Conservation (phyloP, 164 flowering plant species). For the Saururus chinensis region DNA sequence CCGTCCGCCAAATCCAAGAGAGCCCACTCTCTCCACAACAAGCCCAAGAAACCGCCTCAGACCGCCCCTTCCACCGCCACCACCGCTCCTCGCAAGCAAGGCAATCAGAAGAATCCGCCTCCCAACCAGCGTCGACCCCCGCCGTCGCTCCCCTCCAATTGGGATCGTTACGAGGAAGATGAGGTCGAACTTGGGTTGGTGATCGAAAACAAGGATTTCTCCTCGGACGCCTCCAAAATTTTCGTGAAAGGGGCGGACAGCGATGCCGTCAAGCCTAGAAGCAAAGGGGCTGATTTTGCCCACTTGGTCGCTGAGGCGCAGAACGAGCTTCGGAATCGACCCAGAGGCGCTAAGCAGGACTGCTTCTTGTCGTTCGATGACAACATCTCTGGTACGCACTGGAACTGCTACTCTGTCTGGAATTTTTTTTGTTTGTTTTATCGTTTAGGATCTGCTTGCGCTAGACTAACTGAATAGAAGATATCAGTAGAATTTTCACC, state of each 20-base stretch:
- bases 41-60: constrained; percentile 26
- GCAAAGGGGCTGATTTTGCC: constrained; percentile 67
- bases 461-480: no score
- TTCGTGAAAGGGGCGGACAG: background rate
- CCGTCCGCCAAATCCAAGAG: constrained; percentile 69
- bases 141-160: constrained; percentile 44
- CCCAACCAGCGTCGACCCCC: background rate
- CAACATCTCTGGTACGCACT: background rate
- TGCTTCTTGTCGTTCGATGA: background rate
- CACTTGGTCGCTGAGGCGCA: constrained; percentile 57
- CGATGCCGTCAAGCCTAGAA: constrained; percentile 48
- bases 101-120: background rate
- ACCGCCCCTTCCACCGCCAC: constrained; percentile 10
- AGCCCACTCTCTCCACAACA: constrained; percentile 55
- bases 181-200: constrained; percentile 18
- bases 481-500: no score
- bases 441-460: no score
- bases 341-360: constrained; percentile 24
- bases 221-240: constrained; percentile 8
- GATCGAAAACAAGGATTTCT: background rate
- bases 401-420: background rate
- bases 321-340: background rate
- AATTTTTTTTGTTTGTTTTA: background rate
- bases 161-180: constrained; percentile 67
- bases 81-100: background rate